Percentiles rank a stretch among this genome's conserved stretches.
Conservation (phyloP, 805 yeast genomes). For the Metschnikowia aberdeeniae region DNA sequence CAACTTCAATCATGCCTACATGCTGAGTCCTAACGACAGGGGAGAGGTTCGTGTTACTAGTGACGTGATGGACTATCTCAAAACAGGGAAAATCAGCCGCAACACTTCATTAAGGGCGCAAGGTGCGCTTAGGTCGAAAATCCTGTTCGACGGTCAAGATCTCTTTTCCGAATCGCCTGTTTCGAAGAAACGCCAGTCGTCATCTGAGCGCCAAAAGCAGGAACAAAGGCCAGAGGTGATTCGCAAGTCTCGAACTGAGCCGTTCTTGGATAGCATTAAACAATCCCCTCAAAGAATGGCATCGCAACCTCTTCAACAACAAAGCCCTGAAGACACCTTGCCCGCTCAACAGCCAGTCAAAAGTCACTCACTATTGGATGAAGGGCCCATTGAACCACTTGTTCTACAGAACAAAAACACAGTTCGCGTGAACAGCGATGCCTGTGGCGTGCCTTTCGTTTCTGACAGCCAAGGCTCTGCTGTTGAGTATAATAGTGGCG, state of each 20-base stretch:
- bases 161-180: background rate
- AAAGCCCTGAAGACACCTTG: too few species aligned
- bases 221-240: background rate
- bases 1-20: conserved; percentile 8
- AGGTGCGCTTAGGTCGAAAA: background rate
- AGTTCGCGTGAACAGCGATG: background rate
- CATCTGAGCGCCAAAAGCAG: background rate
- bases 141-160: background rate
- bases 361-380: background rate
- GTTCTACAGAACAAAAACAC: background rate
- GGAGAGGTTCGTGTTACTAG: conserved; percentile 12
- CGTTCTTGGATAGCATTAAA: background rate
- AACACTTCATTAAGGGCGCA: background rate
- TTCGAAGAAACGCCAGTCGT: background rate
- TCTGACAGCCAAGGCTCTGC: background rate
- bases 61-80: conserved; percentile 7
- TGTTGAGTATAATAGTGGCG: conserved; percentile 30
- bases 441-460: background rate
- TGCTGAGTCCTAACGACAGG: conserved; percentile 13
- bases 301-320: background rate
- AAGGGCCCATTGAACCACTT: conserved; percentile 1
- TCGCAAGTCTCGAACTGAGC: background rate
- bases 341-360: background rate
- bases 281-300: background rate
- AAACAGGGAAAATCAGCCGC: conserved; percentile 4